These are phyloP conservation scores for Byssothecium circinans DNA, from an alignment of 2,329 filamentous ascomycete species.

Conservation along the genomic window DNA sequence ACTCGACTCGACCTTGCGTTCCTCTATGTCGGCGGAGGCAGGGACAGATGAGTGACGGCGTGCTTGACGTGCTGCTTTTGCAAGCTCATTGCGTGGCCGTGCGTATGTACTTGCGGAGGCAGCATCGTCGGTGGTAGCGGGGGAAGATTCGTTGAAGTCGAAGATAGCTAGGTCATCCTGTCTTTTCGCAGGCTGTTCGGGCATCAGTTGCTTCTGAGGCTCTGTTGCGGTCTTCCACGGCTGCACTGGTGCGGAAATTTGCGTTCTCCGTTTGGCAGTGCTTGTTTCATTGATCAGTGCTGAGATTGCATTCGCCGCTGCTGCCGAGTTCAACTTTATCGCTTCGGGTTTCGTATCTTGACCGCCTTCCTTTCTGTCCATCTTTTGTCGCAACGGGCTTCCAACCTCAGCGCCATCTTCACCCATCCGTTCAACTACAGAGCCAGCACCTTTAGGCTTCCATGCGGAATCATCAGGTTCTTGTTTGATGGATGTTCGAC, in stretches of 20 bases:
- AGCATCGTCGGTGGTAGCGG: conserved; percentile 17
- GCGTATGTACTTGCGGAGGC: neutral
- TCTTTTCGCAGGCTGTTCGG: conserved; percentile 11
- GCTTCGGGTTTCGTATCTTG: conserved; percentile 22
- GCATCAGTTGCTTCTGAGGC: neutral
- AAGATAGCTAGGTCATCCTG: conserved; percentile 40
- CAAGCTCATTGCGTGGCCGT: conserved; percentile 32
- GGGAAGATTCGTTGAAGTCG: conserved; percentile 42
- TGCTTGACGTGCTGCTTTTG: conserved; percentile 29
- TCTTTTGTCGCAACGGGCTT: conserved; percentile 43
- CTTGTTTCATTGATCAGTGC: conserved; percentile 37
- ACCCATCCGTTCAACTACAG: conserved; percentile 13
- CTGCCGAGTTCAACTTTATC: conserved; percentile 26
- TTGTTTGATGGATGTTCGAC: conserved; percentile 28
- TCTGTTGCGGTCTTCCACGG: neutral
- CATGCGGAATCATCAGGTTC: conserved; percentile 31
- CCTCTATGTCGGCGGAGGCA: conserved; percentile 11
- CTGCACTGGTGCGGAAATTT: conserved; percentile 1
- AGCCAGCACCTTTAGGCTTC: conserved; percentile 26
- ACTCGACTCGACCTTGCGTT: conserved; percentile 10
- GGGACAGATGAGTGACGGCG: conserved; percentile 41
- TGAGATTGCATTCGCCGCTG: conserved; percentile 37
- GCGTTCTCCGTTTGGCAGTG: conserved; percentile 25
- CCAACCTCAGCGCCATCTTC: conserved; percentile 34
- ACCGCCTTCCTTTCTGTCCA: conserved; percentile 13